Evolutionary conservation across 2,329 filamentous ascomycete species (phyloP).

Genomic region (Blastomyces gilchristii): DNA sequence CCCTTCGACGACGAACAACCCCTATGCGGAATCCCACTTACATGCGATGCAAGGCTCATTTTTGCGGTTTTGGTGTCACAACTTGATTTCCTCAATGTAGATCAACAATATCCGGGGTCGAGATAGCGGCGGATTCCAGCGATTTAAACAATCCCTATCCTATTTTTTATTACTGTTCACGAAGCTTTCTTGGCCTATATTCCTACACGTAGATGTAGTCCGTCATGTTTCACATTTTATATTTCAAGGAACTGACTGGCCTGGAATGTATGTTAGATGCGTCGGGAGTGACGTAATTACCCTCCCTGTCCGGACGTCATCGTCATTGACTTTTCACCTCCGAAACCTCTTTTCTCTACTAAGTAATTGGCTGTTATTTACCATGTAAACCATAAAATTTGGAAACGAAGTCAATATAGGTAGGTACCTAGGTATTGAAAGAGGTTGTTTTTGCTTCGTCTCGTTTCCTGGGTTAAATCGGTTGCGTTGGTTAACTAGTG

Average conservation of each 20-base stretch:
- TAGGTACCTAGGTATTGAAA: no score
- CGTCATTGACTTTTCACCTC: neutral
- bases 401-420: no score
- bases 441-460: no score
- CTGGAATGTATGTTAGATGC: neutral
- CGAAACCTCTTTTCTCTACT: neutral
- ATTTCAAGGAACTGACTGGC: neutral
- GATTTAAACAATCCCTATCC: neutral
- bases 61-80: neutral
- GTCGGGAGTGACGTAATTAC: neutral
- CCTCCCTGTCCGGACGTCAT: neutral
- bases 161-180: neutral
- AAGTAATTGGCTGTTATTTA: neutral
- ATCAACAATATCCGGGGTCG: neutral
- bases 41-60: conserved; percentile 7
- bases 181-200: neutral
- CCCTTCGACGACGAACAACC: neutral
- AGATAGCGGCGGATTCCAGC: neutral
- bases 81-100: neutral
- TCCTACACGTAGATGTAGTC: neutral
- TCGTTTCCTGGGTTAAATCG: neutral
- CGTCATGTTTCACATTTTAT: neutral
- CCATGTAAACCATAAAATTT: neutral
- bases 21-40: neutral
- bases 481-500: no score